These are phyloP conservation scores for Lasiosphaeria hispida DNA, from an alignment of 495 filamentous ascomycete genomes.

Conservation along the genomic window DNA sequence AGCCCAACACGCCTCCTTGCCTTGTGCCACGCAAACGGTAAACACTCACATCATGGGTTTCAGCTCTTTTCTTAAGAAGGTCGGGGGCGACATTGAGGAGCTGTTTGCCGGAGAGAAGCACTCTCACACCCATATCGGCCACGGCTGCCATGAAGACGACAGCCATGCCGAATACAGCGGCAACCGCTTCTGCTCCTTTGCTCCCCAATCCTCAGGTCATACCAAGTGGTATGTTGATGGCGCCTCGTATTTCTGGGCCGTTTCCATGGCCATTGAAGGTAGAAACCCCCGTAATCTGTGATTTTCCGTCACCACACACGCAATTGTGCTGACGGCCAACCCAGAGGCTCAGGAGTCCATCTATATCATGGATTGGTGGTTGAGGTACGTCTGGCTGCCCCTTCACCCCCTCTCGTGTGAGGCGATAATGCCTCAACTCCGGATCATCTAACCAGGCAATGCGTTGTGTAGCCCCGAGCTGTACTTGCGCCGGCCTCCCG, in stretches of 20 bases:
- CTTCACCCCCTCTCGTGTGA: conserved; percentile 2
- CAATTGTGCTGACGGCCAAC: neutral
- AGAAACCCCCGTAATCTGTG: neutral
- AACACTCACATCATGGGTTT: neutral
- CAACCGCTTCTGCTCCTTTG: conserved; percentile 81
- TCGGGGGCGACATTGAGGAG: conserved; percentile 28
- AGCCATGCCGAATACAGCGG: conserved; percentile 39
- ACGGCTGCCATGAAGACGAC: conserved; percentile 30
- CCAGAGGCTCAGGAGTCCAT: conserved; percentile 73
- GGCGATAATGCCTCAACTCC: neutral
- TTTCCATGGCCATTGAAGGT: conserved; percentile 76
- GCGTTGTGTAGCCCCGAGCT: conserved; percentile 61
- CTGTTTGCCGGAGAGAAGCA: conserved; percentile 37
- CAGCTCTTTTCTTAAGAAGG: conserved; percentile 23
- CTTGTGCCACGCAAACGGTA: no score
- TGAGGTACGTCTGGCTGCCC: conserved; percentile 43
- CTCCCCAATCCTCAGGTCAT: conserved; percentile 82
- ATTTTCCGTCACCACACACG: neutral
- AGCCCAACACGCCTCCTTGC: no score
- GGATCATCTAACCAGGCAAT: neutral
- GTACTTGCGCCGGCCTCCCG: conserved; percentile 82
- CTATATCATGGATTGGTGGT: conserved; percentile 96
- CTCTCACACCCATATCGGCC: conserved; percentile 39
- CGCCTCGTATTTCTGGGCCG: conserved; percentile 87
- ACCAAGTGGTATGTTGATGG: conserved; percentile 95